Percentiles rank a stretch among this genome's conserved stretches.
Evolutionary conservation across 75 land plant species (phyloP).

Genomic region (Azolla pinnata): DNA sequence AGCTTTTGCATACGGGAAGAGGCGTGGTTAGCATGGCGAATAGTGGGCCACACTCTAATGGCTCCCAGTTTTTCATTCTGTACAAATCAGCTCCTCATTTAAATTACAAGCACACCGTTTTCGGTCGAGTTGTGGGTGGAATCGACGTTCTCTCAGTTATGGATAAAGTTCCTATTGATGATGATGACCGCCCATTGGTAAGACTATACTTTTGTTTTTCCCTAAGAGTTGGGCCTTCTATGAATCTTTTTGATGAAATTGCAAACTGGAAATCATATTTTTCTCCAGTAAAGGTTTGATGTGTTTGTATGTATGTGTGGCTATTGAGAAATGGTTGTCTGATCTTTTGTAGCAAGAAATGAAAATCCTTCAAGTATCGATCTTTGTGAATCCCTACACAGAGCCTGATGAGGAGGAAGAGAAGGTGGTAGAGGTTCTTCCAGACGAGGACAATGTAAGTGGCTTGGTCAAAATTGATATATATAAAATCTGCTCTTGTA

Average conservation of each 20-base stretch:
- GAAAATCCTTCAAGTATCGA: constrained; percentile 52
- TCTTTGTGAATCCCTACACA: constrained; percentile 88
- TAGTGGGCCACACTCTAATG: constrained; percentile 92
- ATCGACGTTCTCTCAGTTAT: constrained; percentile 62
- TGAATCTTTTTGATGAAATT: background rate
- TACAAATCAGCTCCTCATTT: constrained; percentile 94
- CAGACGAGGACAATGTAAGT: constrained; percentile 57
- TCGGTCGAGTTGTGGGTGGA: constrained; percentile 92
- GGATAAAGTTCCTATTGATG: constrained; percentile 95
- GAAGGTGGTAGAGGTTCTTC: constrained; percentile 27
- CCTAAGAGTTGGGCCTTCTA: background rate
- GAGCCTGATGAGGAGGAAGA: constrained; percentile 86
- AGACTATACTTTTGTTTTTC: background rate
- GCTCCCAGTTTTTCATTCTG: constrained; percentile 89
- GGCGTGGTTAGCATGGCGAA: constrained; percentile 97
- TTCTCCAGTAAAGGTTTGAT: too few species aligned
- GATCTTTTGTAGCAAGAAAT: constrained; percentile 65
- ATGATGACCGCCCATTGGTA: constrained; percentile 81
- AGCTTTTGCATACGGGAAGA: constrained; percentile 73
- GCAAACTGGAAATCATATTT: too few species aligned
- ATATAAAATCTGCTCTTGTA: too few species aligned
- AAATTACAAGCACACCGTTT: constrained; percentile 90
- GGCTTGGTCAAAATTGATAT: too few species aligned
- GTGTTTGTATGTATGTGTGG: too few species aligned
- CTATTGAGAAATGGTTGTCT: too few species aligned